Evolutionary conservation across 2,329 filamentous ascomycete species (phyloP).

Genomic region (Lizonia empirigonia): DNA sequence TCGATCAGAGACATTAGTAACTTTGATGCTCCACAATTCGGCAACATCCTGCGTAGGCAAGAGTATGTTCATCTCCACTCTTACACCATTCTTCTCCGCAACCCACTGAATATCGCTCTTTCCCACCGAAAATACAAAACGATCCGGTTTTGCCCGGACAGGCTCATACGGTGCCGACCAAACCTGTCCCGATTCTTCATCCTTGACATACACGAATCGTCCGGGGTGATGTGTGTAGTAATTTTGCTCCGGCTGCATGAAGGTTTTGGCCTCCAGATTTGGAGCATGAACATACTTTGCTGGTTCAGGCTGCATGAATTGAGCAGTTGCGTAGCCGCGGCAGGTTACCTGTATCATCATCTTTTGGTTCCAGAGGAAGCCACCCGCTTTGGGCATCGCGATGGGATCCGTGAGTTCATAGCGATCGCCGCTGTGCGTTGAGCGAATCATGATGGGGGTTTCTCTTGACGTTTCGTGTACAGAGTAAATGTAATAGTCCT

Average conservation of each 20-base stretch:
- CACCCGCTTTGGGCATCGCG: constrained; percentile 61
- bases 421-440: constrained; percentile 57
- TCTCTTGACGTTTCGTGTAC: constrained; percentile 1
- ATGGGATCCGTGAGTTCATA: constrained; percentile 63
- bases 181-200: constrained; percentile 57
- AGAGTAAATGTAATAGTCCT: not conserved
- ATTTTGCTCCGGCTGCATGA: constrained; percentile 66
- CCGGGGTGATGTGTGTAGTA: constrained; percentile 65
- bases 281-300: constrained; percentile 65
- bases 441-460: constrained; percentile 39
- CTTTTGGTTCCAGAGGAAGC: constrained; percentile 65
- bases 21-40: constrained; percentile 61
- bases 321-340: constrained; percentile 63
- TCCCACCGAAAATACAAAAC: constrained; percentile 60
- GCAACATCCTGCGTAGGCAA: constrained; percentile 61
- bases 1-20: constrained; percentile 56
- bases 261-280: constrained; percentile 63
- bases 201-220: constrained; percentile 65
- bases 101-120: constrained; percentile 63
- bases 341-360: constrained; percentile 67
- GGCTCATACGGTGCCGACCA: constrained; percentile 65
- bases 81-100: constrained; percentile 58
- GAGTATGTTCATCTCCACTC: constrained; percentile 58
- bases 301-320: constrained; percentile 67
- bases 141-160: constrained; percentile 55